Base-by-base conservation (phyloP, 2,329 filamentous ascomycete genomes). In the Hypocrella siamensis region DNA sequence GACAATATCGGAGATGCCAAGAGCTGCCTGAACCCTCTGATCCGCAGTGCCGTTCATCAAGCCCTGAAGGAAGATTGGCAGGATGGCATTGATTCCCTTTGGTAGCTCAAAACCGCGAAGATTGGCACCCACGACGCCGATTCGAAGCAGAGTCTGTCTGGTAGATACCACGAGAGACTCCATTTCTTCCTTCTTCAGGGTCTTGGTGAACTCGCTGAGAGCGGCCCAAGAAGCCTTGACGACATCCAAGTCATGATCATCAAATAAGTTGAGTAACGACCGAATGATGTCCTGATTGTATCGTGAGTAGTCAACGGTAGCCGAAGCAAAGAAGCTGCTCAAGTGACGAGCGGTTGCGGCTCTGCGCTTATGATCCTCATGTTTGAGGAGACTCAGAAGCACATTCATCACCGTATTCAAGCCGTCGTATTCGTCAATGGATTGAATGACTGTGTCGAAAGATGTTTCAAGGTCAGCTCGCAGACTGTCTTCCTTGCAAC, bases 221-320 rank as follows among this genome's bases (percentile, higher is more conserved):
- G 86, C 88, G 33, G 74, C 67, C 86, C 86, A 96, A 16, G 88
- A 75, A 28, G 83, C 71, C 61, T 92, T 92, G 46, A 96, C 79
- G 4, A 96, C 88, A 16, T 78, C 75, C 38, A 58, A 56, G 47
- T 96, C 90, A 32, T 72, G 58, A 46, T 98, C 90, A 46, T 90
- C 85, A 48, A 98, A 98, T 0, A 84, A 86, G 42, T 93, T 80
- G 34, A 98, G 72, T 32, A 98, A 62, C 4, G 82, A 79, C 11
- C 88, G 80, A 46, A 98, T 84, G 32, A 98, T 79, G 46, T 98
- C 88, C 48, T 88, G 86, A 54, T 94, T 85, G 63, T 96, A 98
- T 31, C 88, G 71, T 18, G 88, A 93, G 56, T 92, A 94, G 57
- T 98, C 90, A 18, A 93, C 69, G 17, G 79, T 72, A 7, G 82